Evolutionary conservation across 441 rosid genomes (phyloP).

Genomic region (Capsella rubella): DNA sequence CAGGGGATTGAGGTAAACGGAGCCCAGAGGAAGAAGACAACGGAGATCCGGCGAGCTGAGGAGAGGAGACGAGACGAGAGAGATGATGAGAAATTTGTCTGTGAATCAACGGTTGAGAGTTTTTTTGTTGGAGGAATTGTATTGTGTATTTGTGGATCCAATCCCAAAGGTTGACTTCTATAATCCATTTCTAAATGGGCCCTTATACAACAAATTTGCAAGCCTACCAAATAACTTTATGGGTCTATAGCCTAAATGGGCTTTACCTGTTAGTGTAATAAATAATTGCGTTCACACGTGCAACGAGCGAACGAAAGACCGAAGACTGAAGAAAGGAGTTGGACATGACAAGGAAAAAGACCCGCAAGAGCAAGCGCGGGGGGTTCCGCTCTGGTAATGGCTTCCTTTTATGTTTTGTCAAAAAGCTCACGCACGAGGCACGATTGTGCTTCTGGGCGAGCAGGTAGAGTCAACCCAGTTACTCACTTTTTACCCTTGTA

Average conservation of each 20-base stretch:
- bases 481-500: slow-evolving; percentile 30
- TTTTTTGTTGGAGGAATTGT: not conserved
- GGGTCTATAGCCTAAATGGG: slow-evolving; percentile 12
- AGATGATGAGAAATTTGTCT: not conserved
- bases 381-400: not conserved
- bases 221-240: not conserved
- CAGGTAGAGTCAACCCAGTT: slow-evolving; percentile 40
- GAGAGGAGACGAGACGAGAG: slow-evolving; percentile 12
- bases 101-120: slow-evolving; percentile 35
- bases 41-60: slow-evolving; percentile 44
- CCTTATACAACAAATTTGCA: not conserved
- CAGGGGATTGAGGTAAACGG: not conserved
- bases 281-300: too few species aligned
- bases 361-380: slow-evolving; percentile 11
- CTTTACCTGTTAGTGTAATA: not conserved
- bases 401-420: not conserved
- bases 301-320: not conserved
- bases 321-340: slow-evolving; percentile 7
- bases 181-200: not conserved
- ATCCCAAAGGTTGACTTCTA: slow-evolving; percentile 29
- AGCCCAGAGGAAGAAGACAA: slow-evolving; percentile 21
- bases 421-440: slow-evolving; percentile 10
- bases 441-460: not conserved
- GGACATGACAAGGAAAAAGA: slow-evolving; percentile 12
- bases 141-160: slow-evolving; percentile 16